Percentiles rank a stretch among this genome's conserved stretches.
Evolutionary conservation across 1,284 basidiomycete species (phyloP).

Genomic region (Irpex lacteus): DNA sequence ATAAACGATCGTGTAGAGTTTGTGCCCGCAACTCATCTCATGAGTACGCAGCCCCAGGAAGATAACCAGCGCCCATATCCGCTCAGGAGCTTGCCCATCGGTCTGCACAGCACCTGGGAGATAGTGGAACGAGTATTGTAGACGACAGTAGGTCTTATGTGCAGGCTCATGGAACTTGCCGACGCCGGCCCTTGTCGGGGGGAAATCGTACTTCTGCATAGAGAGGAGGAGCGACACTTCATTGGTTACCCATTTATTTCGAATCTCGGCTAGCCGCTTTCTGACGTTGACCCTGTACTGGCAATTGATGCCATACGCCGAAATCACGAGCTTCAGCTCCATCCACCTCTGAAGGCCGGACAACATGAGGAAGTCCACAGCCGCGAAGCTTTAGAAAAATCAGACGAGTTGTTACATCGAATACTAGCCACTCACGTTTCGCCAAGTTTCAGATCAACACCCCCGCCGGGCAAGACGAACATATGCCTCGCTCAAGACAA

Average conservation of each 20-base stretch:
- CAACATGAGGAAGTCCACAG: slow-evolving; percentile 12
- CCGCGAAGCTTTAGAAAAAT: slow-evolving; percentile 4
- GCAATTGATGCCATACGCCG: slow-evolving; percentile 16
- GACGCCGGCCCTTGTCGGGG: slow-evolving; percentile 8
- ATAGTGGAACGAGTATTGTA: slow-evolving; percentile 18
- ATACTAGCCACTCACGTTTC: slow-evolving; percentile 8
- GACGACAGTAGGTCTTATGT: slow-evolving; percentile 18
- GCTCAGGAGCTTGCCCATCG: slow-evolving; percentile 21
- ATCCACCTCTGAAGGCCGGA: slow-evolving; percentile 10
- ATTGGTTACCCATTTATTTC: background rate
- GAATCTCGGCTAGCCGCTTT: background rate
- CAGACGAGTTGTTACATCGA: no score
- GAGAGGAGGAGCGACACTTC: background rate
- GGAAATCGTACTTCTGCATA: background rate
- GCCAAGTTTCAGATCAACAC: slow-evolving; percentile 12
- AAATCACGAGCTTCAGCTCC: slow-evolving; percentile 5
- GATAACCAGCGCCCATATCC: slow-evolving; percentile 17
- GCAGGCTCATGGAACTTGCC: slow-evolving; percentile 23
- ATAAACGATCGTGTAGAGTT: slow-evolving; percentile 20
- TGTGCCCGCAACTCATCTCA: slow-evolving; percentile 21
- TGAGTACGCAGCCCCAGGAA: slow-evolving; percentile 13
- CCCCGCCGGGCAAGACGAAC: slow-evolving; percentile 14
- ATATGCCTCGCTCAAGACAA: slow-evolving; percentile 15
- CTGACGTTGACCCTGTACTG: slow-evolving; percentile 10
- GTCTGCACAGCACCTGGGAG: slow-evolving; percentile 14